Evolutionary conservation across 192 early-diverging fungal species (phyloP).

Genomic region (Chytriomyces sp.): DNA sequence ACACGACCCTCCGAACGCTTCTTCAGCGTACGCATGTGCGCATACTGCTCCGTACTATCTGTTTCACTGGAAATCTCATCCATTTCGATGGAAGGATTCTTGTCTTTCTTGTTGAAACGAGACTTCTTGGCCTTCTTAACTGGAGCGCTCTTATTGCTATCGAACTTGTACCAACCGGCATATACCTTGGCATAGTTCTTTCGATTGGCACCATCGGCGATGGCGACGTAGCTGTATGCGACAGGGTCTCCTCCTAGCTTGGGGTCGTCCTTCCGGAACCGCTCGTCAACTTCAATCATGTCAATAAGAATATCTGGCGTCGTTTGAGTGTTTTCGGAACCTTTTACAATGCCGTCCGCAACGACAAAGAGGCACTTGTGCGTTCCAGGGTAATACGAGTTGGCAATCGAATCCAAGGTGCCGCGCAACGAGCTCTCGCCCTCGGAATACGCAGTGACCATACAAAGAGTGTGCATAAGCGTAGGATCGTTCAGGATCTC

Average conservation of each 20-base stretch:
- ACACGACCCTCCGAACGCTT: constrained; percentile 44
- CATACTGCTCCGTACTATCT: neutral
- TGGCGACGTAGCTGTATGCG: constrained; percentile 78
- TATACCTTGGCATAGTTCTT: constrained; percentile 94
- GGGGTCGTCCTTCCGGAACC: constrained; percentile 50
- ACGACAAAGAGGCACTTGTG: constrained; percentile 87
- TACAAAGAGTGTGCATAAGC: constrained; percentile 58
- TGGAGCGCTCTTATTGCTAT: neutral
- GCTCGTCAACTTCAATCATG: constrained; percentile 65
- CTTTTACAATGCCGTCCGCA: constrained; percentile 88
- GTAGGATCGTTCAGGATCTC: constrained; percentile 46
- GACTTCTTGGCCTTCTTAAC: constrained; percentile 23
- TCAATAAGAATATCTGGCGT: constrained; percentile 86
- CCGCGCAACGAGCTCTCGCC: constrained; percentile 72
- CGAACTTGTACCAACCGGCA: constrained; percentile 79
- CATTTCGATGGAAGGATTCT: constrained; percentile 1
- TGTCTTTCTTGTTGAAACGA: constrained; percentile 13
- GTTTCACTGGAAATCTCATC: neutral
- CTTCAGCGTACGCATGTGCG: constrained; percentile 31
- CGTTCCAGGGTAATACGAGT: constrained; percentile 79
- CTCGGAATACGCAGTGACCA: constrained; percentile 94
- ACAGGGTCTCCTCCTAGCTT: constrained; percentile 55
- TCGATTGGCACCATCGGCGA: constrained; percentile 88
- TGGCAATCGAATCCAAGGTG: constrained; percentile 84
- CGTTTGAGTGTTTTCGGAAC: constrained; percentile 74